These are phyloP conservation scores for Rhodotorula taiwanensis DNA, from an alignment of 768 basidiomycete species.

Conservation along the genomic window DNA sequence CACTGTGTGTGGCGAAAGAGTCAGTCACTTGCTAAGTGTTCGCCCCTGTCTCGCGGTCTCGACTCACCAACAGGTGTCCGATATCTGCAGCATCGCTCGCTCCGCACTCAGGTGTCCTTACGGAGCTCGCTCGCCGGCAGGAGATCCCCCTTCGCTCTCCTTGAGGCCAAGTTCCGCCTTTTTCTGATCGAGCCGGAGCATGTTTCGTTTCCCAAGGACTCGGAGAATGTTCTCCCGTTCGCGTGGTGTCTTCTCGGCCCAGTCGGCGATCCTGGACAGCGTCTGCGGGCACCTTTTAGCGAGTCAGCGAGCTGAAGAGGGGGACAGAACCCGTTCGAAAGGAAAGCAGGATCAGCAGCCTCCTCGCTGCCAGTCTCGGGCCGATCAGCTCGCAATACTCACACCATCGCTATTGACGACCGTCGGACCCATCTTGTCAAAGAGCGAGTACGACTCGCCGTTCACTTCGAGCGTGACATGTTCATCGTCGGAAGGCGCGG, in stretches of 20 bases:
- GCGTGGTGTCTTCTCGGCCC: constrained; percentile 9
- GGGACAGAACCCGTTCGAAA: too few relatives aligned
- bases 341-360: not conserved
- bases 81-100: too few relatives aligned
- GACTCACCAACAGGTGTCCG: not conserved
- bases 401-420: constrained; percentile 31
- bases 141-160: not conserved
- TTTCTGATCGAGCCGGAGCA: constrained; percentile 19
- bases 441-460: constrained; percentile 14
- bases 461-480: constrained; percentile 20
- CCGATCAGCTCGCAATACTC: not conserved
- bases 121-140: not conserved
- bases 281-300: too few relatives aligned
- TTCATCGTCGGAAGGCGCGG: constrained; percentile 7
- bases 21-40: too few relatives aligned
- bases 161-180: constrained; percentile 7
- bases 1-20: too few relatives aligned
- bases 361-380: not conserved
- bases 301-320: too few relatives aligned
- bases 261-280: constrained; percentile 29
- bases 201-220: constrained; percentile 26
- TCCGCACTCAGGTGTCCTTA: too few relatives aligned
- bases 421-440: constrained; percentile 22
- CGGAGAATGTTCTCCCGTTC: constrained; percentile 22
- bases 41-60: too few relatives aligned